Evolutionary conservation across 2,329 filamentous ascomycete genomes (phyloP).

Genomic region (Ascochyta lentis): DNA sequence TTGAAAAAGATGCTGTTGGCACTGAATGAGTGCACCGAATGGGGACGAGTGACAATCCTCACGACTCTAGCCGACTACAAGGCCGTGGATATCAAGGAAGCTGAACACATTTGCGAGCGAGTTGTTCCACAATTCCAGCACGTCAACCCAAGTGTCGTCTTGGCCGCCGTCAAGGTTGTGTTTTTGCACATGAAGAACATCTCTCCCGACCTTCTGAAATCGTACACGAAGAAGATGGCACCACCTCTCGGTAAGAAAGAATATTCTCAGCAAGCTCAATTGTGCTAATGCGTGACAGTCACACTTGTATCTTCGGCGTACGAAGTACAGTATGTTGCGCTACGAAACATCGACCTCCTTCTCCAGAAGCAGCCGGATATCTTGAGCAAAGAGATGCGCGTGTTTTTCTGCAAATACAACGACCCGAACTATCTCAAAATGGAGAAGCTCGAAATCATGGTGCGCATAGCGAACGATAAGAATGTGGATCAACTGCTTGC

Average conservation of each 20-base stretch:
- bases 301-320: slow-evolving; percentile 94
- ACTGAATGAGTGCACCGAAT: slow-evolving; percentile 97
- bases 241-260: slow-evolving; percentile 77
- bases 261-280: background rate
- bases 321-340: slow-evolving; percentile 96
- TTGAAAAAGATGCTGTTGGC: slow-evolving; percentile 97
- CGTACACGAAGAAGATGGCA: slow-evolving; percentile 98
- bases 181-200: slow-evolving; percentile 94
- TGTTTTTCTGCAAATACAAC: slow-evolving; percentile 99
- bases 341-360: slow-evolving; percentile 94
- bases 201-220: slow-evolving; percentile 76
- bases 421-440: slow-evolving; percentile 97
- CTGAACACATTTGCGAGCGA: slow-evolving; percentile 96
- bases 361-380: slow-evolving; percentile 97
- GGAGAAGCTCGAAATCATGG: slow-evolving; percentile 98
- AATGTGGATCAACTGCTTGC: slow-evolving; percentile 95
- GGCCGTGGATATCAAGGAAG: slow-evolving; percentile 87
- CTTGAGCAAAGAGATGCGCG: slow-evolving; percentile 92
- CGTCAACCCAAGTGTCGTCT: slow-evolving; percentile 93
- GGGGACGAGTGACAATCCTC: slow-evolving; percentile 93
- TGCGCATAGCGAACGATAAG: slow-evolving; percentile 95
- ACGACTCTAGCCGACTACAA: slow-evolving; percentile 89
- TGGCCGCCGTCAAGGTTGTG: slow-evolving; percentile 97
- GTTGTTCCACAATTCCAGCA: slow-evolving; percentile 98
- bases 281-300: slow-evolving; percentile 62